Conservation (phyloP, 805 yeast species). For the Saturnispora besseyi region DNA sequence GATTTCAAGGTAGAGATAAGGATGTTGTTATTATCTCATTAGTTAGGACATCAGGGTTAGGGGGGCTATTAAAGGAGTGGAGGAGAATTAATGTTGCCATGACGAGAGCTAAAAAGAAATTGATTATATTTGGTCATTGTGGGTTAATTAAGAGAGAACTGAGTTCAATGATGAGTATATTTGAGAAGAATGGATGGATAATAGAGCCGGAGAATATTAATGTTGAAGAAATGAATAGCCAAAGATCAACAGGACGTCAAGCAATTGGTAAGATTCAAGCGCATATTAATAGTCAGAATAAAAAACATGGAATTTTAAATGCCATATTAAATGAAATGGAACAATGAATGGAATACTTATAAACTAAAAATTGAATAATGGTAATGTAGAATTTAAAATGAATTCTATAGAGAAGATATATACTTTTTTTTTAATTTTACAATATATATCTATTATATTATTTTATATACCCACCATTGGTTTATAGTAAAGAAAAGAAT, state of each 20-base stretch:
- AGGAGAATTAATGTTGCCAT: conserved; percentile 90
- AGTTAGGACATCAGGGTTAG: conserved; percentile 77
- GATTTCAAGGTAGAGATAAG: conserved; percentile 93
- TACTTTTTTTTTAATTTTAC: neutral
- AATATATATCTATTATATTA: neutral
- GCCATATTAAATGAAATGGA: conserved; percentile 3
- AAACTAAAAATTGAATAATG: too few species aligned
- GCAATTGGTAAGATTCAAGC: conserved; percentile 8
- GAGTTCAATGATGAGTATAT: conserved; percentile 49
- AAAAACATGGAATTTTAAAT: conserved; percentile 6
- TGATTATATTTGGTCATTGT: conserved; percentile 75
- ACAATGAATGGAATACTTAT: neutral
- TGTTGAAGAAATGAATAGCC: neutral
- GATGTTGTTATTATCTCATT: conserved; percentile 84
- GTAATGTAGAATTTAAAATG: neutral
- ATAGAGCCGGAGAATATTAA: conserved; percentile 37
- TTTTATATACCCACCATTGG: neutral
- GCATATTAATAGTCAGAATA: neutral
- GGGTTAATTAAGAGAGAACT: conserved; percentile 49
- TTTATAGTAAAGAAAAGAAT: neutral
- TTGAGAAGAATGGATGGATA: conserved; percentile 55
- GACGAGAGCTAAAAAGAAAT: conserved; percentile 79
- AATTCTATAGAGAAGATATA: neutral
- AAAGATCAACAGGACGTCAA: neutral
- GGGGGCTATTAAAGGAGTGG: conserved; percentile 80